Conservation (phyloP, 176 grass and related monocot species). For the Stipa capillata region DNA sequence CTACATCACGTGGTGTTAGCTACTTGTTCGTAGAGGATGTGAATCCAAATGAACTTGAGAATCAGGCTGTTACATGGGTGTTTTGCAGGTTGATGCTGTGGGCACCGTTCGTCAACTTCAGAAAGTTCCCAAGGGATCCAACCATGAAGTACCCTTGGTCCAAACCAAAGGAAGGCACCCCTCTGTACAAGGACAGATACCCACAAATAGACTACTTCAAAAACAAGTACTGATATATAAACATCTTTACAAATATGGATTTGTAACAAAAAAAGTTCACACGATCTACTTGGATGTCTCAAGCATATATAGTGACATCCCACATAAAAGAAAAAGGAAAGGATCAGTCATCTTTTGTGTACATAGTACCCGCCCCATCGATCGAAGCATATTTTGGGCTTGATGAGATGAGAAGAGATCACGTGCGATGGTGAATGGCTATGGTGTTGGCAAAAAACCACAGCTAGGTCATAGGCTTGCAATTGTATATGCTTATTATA, state of each 20-base stretch:
- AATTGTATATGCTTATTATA: neutral
- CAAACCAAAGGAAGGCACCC: slow-evolving; percentile 72
- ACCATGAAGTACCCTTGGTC: slow-evolving; percentile 95
- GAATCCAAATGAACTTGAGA: no score
- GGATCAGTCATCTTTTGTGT: neutral
- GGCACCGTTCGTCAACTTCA: slow-evolving; percentile 93
- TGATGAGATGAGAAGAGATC: slow-evolving; percentile 11
- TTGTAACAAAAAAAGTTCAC: neutral
- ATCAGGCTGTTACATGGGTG: no score
- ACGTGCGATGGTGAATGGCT: neutral
- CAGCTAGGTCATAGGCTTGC: neutral
- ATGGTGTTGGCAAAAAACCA: neutral
- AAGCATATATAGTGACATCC: neutral
- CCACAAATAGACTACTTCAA: slow-evolving; percentile 19
- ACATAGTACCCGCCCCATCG: neutral
- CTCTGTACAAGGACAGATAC: slow-evolving; percentile 64
- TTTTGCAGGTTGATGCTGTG: slow-evolving; percentile 67
- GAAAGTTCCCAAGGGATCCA: slow-evolving; percentile 88
- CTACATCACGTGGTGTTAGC: no score
- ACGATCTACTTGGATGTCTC: neutral
- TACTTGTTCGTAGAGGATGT: no score
- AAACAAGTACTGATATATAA: neutral
- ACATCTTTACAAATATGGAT: neutral
- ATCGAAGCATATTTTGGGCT: slow-evolving; percentile 13
- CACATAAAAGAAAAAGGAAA: neutral